Evolutionary conservation across 306 rosid genomes (phyloP), one percentile per base, ranked within the genome.

Genomic region (Begonia masoniana): DNA sequence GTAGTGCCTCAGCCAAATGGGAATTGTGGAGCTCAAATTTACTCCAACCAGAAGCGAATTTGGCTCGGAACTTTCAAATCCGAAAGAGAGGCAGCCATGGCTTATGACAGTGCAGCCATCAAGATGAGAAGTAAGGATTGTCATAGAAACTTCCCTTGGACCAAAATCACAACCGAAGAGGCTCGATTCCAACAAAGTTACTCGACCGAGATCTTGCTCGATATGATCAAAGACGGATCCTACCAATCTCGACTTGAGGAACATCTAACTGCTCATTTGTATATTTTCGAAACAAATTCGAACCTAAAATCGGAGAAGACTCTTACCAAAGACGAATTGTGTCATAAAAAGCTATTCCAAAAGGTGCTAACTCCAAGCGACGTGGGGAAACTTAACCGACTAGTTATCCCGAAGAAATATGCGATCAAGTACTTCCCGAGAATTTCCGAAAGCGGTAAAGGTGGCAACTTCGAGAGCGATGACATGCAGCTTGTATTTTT

Each of bases 41-140:
- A 89, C 6, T 83, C 91, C 52, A 78, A 81, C 43, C 91, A 89
- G 65, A 94, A 80, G 51, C 76, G 95, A 47, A 75, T 89, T 17
- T 89, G 97, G 97, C 83, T 89, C 10, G 97, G 95, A 3, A 82
- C 97, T 0, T 89, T 89, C 73, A 89, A 81, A 39, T 72, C 85
- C 0, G 82, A 81, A 46, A 66, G 43, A 59, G 94, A 67, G 10
- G 95, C 97, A 0, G 95, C 95, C 17, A 82, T 75, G 94, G 95
- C 97, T 46, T 85, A 85, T 0, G 95, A 85, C 11, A 85, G 95
- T 11, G 94, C 85, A 6, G 74, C 80, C 47, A 68, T 82, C 54
- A 89, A 84, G 64, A 86, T 89, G 8, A 68, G 91, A 13, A 80
- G 65, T 7, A 76, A 85, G 5, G 87, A 89, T 12, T 72, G 76